A percentile compares a stretch with the other conserved stretches of the same genome.
These are phyloP conservation scores for Diaporthe longicolla DNA, from an alignment of 2,329 filamentous ascomycete species.

Conservation along the genomic window DNA sequence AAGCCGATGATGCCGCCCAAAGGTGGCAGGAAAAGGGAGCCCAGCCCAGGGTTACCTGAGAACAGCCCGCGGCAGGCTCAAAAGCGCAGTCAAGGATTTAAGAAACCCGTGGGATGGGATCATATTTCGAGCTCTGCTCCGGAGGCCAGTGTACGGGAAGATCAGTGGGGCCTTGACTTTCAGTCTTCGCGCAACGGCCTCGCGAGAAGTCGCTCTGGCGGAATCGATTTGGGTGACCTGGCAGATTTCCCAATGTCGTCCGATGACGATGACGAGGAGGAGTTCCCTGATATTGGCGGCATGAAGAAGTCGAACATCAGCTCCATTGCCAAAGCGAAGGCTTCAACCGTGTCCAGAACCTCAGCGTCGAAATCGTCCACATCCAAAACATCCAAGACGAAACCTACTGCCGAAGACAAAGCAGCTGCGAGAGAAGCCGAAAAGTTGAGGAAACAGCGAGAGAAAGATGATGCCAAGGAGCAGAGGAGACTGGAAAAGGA, in stretches of 20 bases:
- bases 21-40: constrained; percentile 38
- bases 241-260: constrained; percentile 53
- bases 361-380: constrained; percentile 44
- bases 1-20: constrained; percentile 34
- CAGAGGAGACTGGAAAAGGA: constrained; percentile 75
- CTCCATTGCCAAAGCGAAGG: constrained; percentile 24
- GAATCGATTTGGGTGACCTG: constrained; percentile 55
- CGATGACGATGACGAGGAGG: constrained; percentile 52
- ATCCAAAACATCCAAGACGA: constrained; percentile 35
- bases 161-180: constrained; percentile 37
- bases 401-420: constrained; percentile 56
- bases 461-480: constrained; percentile 72
- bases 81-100: constrained; percentile 44
- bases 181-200: constrained; percentile 31
- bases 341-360: constrained; percentile 1
- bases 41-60: constrained; percentile 44
- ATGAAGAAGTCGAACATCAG: constrained; percentile 47
- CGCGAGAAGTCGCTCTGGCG: constrained; percentile 43
- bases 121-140: constrained; percentile 69
- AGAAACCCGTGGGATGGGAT: constrained; percentile 57
- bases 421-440: constrained; percentile 66
- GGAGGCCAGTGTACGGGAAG: constrained; percentile 48
- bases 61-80: constrained; percentile 45
- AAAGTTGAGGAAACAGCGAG: constrained; percentile 67
- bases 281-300: constrained; percentile 63